Percentiles rank a stretch among this genome's conserved stretches.
These are phyloP conservation scores for Gloeostereum incarnatum DNA, from an alignment of 768 basidiomycete species.

Conservation along the genomic window DNA sequence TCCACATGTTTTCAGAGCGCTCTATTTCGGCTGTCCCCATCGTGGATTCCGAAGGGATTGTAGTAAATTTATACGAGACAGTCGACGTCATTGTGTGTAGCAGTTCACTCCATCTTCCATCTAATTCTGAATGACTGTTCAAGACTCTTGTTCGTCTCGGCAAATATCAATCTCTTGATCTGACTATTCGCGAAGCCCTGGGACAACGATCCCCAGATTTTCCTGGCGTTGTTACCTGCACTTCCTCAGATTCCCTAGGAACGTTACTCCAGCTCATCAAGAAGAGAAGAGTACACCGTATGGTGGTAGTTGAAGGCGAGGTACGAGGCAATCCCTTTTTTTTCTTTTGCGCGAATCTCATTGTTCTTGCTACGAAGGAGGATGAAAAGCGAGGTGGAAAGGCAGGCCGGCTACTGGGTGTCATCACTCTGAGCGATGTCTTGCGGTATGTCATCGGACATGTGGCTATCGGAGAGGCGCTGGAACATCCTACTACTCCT, in stretches of 20 bases:
- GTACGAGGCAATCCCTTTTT: constrained; percentile 29
- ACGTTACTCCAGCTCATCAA: constrained; percentile 88
- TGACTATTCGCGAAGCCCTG: constrained; percentile 88
- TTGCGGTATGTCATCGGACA: constrained; percentile 74
- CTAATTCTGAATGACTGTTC: constrained; percentile 2
- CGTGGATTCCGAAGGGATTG: constrained; percentile 84
- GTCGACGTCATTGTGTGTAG: constrained; percentile 92
- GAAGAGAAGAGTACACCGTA: constrained; percentile 86
- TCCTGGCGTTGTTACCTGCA: constrained; percentile 94
- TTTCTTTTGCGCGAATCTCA: background rate
- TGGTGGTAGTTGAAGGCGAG: constrained; percentile 93
- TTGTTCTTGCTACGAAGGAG: constrained; percentile 35
- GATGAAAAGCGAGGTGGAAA: constrained; percentile 74
- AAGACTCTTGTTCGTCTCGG: constrained; percentile 93
- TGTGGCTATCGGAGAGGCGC: constrained; percentile 37
- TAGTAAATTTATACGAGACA: constrained; percentile 95
- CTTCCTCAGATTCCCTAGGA: constrained; percentile 83
- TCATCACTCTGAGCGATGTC: constrained; percentile 87
- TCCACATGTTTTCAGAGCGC: constrained; percentile 95
- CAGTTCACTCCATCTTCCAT: constrained; percentile 1
- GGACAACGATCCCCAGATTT: constrained; percentile 91
- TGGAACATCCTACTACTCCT: constrained; percentile 14
- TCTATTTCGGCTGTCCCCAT: constrained; percentile 97
- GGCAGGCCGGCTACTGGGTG: constrained; percentile 75
- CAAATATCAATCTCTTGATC: constrained; percentile 91